These are phyloP conservation scores for Naganishia vaughanmartiniae DNA, from an alignment of 768 basidiomycete genomes.

Conservation along the genomic window DNA sequence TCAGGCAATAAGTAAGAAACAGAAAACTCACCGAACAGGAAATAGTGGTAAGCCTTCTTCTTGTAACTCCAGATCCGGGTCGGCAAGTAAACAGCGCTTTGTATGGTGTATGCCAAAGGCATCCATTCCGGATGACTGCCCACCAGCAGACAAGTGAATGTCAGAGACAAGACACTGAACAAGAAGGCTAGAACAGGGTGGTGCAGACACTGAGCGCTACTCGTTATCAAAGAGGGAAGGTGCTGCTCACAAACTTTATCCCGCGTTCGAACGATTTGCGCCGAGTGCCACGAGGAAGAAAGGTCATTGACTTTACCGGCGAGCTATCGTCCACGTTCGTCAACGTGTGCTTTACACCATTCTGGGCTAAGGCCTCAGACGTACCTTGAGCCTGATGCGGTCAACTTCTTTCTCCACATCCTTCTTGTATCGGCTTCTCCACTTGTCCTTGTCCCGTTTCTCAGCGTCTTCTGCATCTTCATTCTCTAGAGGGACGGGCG, in stretches of 20 bases:
- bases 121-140: constrained; percentile 87
- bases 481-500: constrained; percentile 33
- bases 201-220: background rate
- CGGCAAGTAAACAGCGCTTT: constrained; percentile 74
- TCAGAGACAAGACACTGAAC: constrained; percentile 84
- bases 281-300: constrained; percentile 85
- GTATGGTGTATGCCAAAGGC: constrained; percentile 79
- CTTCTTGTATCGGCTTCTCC: constrained; percentile 58
- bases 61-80: constrained; percentile 82
- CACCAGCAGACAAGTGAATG: constrained; percentile 79
- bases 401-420: constrained; percentile 83
- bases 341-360: background rate
- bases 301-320: constrained; percentile 74
- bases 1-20: background rate
- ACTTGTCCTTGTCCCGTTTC: constrained; percentile 61
- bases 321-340: constrained; percentile 57
- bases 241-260: constrained; percentile 60
- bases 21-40: constrained; percentile 65
- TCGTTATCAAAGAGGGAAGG: background rate
- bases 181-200: constrained; percentile 70
- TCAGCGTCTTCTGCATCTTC: constrained; percentile 57
- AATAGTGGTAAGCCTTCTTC: constrained; percentile 89
- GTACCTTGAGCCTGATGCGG: constrained; percentile 79
- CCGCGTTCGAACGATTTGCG: constrained; percentile 54
- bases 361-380: constrained; percentile 5